Conservation (phyloP, 2,329 filamentous ascomycete species). For the Penicillium brevicompactum region DNA sequence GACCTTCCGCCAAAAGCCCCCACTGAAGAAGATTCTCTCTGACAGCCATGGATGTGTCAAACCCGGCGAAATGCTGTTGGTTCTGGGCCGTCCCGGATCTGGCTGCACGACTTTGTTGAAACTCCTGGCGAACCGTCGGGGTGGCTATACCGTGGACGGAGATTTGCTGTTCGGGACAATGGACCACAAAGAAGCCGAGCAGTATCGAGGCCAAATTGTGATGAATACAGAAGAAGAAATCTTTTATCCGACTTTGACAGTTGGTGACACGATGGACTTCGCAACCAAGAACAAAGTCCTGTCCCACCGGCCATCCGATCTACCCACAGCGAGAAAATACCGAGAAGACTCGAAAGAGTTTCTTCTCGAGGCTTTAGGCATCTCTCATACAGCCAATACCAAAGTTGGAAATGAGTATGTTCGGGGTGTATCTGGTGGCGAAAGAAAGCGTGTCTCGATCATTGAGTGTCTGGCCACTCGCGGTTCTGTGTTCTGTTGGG, state of each 20-base stretch:
- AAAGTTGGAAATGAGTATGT: constrained; percentile 2
- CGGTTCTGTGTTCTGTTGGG: background rate
- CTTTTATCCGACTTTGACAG: background rate
- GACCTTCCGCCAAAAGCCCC: background rate
- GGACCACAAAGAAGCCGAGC: background rate
- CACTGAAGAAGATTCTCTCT: background rate
- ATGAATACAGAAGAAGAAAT: constrained; percentile 4
- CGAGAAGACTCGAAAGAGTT: background rate
- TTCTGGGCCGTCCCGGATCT: background rate
- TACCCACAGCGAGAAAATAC: background rate
- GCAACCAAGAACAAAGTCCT: background rate
- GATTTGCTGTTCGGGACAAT: background rate
- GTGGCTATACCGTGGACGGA: background rate
- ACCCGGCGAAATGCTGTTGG: background rate
- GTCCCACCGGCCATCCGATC: background rate
- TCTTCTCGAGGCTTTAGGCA: background rate
- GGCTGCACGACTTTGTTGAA: background rate
- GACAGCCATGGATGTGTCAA: background rate
- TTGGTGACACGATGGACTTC: background rate
- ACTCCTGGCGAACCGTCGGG: background rate
- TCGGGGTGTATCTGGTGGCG: constrained; percentile 1
- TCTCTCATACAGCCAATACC: background rate
- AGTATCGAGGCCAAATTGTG: background rate
- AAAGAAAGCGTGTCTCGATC: constrained; percentile 2
- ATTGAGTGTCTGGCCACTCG: background rate